These are phyloP conservation scores for Echinosophora koreensis DNA, from an alignment of 306 rosid genomes.

Conservation along the genomic window DNA sequence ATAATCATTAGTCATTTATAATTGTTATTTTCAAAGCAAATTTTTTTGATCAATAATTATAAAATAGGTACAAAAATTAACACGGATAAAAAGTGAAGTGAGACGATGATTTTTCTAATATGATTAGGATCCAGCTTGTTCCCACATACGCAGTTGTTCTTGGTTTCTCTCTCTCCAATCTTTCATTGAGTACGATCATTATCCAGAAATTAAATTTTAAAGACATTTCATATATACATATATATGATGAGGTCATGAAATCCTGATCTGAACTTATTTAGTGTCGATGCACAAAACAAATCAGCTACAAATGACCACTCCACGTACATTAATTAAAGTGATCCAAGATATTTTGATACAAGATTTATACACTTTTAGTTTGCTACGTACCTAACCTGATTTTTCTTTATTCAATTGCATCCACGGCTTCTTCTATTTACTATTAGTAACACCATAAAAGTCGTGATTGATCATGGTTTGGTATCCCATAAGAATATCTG, in stretches of 20 bases:
- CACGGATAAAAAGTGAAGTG: no score
- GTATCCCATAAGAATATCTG: no score
- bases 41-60: no score
- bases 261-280: not conserved
- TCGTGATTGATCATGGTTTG: not conserved
- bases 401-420: not conserved
- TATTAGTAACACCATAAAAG: not conserved
- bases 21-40: no score
- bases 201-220: constrained; percentile 29
- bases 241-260: not conserved
- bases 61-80: no score
- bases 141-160: constrained; percentile 4
- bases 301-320: not conserved
- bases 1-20: no score
- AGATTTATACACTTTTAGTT: constrained; percentile 13
- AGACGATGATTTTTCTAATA: not conserved
- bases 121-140: constrained; percentile 7
- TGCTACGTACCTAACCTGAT: constrained; percentile 32
- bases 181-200: not conserved
- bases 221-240: not conserved
- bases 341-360: not conserved
- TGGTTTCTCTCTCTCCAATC: constrained; percentile 33
- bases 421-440: not conserved
- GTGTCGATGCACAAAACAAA: not conserved
- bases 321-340: constrained; percentile 20